These are phyloP conservation scores for Ogataea naganishii DNA, from an alignment of 805 yeast species.

Conservation along the genomic window DNA sequence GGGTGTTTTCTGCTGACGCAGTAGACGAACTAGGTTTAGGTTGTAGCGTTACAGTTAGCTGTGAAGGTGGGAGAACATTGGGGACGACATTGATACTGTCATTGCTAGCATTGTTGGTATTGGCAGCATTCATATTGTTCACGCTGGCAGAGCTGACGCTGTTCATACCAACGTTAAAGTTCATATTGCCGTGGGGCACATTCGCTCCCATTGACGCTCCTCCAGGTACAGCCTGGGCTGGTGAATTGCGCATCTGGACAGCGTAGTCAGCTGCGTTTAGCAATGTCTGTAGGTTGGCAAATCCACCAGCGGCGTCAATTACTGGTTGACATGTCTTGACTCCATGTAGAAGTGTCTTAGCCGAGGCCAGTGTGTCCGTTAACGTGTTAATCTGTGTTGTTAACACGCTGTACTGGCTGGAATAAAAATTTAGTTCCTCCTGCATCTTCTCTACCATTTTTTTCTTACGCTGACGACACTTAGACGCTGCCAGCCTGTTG, in stretches of 20 bases:
- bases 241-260: slow-evolving; percentile 9
- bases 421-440: slow-evolving; percentile 61
- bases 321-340: slow-evolving; percentile 42
- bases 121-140: no score
- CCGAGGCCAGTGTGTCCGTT: slow-evolving; percentile 45
- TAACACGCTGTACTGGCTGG: slow-evolving; percentile 61
- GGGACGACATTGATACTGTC: no score
- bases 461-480: slow-evolving; percentile 92
- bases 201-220: no score
- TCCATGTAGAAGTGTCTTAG: slow-evolving; percentile 37
- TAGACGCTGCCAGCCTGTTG: slow-evolving; percentile 93
- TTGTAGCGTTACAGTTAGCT: no score
- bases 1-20: no score
- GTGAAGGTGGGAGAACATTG: no score
- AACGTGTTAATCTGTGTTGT: slow-evolving; percentile 49
- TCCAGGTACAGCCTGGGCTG: no score
- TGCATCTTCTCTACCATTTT: slow-evolving; percentile 80
- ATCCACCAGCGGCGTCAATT: slow-evolving; percentile 36
- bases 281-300: slow-evolving; percentile 33
- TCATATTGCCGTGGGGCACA: no score
- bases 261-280: slow-evolving; percentile 23
- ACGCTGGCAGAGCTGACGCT: no score
- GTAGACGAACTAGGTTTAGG: no score
- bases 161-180: no score
- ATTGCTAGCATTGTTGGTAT: no score